Percentiles rank a stretch among this genome's conserved stretches.
Conservation (phyloP, 2,329 filamentous ascomycete species). For the Harringtonia aguacate region DNA sequence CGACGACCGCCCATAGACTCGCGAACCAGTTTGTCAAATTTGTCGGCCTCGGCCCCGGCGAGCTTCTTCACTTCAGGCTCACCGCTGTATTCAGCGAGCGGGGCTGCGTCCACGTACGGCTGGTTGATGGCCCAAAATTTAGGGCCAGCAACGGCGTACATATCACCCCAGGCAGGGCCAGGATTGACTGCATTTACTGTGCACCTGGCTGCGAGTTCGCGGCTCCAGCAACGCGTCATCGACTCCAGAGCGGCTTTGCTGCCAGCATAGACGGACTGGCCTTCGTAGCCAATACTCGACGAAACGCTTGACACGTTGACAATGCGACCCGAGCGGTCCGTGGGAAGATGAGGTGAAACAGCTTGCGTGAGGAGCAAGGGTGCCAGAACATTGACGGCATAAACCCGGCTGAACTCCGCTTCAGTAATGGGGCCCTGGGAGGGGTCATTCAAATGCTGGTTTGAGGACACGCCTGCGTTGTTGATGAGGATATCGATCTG, state of each 20-base stretch:
- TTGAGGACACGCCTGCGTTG: conserved; percentile 1
- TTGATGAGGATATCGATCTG: conserved; percentile 2
- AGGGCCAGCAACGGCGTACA: neutral
- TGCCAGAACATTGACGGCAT: conserved; percentile 47
- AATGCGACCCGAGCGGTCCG: conserved; percentile 45
- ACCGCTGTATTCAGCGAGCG: neutral
- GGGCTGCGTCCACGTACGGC: conserved; percentile 1
- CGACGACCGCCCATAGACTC: conserved; percentile 16
- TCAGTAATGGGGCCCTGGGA: neutral
- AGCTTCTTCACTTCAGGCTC: neutral
- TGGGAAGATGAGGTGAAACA: conserved; percentile 41
- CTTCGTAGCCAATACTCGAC: conserved; percentile 36
- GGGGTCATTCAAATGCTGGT: neutral
- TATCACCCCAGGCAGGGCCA: conserved; percentile 25
- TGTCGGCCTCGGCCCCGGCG: neutral
- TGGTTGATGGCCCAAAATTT: neutral
- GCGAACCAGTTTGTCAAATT: neutral
- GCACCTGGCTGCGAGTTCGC: conserved; percentile 43
- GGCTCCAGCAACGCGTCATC: conserved; percentile 51
- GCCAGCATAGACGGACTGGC: conserved; percentile 48
- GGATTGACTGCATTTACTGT: conserved; percentile 53
- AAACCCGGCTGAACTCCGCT: conserved; percentile 22
- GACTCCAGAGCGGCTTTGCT: conserved; percentile 51
- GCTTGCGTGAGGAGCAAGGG: conserved; percentile 45
- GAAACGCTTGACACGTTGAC: conserved; percentile 46